Conservation (phyloP, 306 rosid species). For the Carpinus viminea region DNA sequence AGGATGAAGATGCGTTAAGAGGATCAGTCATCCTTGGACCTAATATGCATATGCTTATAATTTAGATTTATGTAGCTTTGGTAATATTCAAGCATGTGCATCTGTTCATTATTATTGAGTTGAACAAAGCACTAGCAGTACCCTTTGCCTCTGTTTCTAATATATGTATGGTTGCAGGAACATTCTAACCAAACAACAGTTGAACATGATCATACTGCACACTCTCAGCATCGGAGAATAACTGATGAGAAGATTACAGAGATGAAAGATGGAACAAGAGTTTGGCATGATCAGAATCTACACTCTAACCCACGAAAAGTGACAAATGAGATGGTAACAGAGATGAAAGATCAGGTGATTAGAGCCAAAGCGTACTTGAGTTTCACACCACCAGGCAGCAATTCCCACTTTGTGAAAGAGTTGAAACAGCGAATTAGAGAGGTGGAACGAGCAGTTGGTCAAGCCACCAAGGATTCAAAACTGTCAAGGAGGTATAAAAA, state of each 20-base stretch:
- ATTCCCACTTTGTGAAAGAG: conserved; percentile 74
- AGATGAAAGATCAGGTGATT: conserved; percentile 84
- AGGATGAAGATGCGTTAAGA: not conserved
- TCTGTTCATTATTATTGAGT: conserved; percentile 8
- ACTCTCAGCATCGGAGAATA: conserved; percentile 29
- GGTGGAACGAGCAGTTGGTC: conserved; percentile 68
- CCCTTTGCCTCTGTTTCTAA: conserved; percentile 13
- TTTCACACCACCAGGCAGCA: conserved; percentile 67
- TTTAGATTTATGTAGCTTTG: not conserved
- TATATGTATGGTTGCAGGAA: conserved; percentile 44
- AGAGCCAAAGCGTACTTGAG: conserved; percentile 80
- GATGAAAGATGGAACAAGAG: conserved; percentile 29
- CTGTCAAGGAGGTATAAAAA: conserved; percentile 67
- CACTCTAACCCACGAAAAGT: conserved; percentile 34
- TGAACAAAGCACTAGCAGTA: not conserved
- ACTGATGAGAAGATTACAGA: conserved; percentile 34
- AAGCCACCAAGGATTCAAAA: conserved; percentile 66
- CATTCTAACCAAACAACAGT: conserved; percentile 29
- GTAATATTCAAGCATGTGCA: conserved; percentile 6
- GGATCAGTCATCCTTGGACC: too few species aligned
- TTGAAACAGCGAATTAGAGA: conserved; percentile 76
- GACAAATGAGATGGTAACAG: conserved; percentile 52
- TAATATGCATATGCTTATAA: too few species aligned
- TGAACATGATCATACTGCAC: conserved; percentile 34
- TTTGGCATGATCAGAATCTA: conserved; percentile 33